Conservation (phyloP, 352 stramenopile species). For the Globisporangium barbulae region DNA sequence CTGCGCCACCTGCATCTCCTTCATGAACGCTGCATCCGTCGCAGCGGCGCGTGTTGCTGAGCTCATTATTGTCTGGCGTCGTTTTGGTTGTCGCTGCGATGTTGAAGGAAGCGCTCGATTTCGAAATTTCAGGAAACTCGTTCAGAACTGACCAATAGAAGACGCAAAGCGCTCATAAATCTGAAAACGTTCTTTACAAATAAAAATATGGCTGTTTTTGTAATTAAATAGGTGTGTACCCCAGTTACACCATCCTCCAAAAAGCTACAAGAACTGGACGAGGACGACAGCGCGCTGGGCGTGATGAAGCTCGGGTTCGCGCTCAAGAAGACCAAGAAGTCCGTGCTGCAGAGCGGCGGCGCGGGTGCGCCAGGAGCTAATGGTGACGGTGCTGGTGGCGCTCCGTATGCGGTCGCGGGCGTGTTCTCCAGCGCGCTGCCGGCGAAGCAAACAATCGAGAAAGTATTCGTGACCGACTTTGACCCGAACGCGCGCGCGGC, state of each 20-base stretch:
- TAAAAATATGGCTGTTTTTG: too few species aligned
- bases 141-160: too few species aligned
- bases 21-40: slow-evolving; percentile 4
- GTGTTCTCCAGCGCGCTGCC: slow-evolving; percentile 20
- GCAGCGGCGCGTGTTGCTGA: background rate
- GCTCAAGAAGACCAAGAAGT: slow-evolving; percentile 73
- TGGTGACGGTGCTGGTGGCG: slow-evolving; percentile 5
- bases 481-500: slow-evolving; percentile 34
- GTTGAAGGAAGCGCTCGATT: background rate
- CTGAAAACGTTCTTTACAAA: too few species aligned
- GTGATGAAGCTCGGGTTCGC: slow-evolving; percentile 67
- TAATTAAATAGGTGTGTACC: too few species aligned
- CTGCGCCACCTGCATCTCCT: slow-evolving; percentile 12
- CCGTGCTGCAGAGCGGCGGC: slow-evolving; percentile 17
- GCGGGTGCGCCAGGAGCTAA: background rate
- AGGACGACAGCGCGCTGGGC: background rate
- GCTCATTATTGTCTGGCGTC: background rate
- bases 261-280: background rate
- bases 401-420: background rate
- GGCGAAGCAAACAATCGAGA: slow-evolving; percentile 23
- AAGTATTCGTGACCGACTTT: slow-evolving; percentile 79
- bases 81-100: background rate
- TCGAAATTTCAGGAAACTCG: too few species aligned
- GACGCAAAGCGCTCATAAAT: too few species aligned
- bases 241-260: background rate